Conservation (phyloP, 2,329 filamentous ascomycete genomes). For the Colletotrichum melonis region DNA sequence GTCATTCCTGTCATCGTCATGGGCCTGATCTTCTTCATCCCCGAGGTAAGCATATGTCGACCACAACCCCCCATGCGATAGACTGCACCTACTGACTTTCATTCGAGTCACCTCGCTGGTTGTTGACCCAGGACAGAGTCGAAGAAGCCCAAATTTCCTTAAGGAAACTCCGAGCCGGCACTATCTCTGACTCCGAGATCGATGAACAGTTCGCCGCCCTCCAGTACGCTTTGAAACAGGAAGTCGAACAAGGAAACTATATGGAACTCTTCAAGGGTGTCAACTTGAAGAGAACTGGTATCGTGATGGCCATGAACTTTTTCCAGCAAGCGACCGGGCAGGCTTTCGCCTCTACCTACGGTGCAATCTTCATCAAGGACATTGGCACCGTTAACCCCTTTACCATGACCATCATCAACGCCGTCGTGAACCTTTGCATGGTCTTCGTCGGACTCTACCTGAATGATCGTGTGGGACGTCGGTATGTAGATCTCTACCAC, state of each 20-base stretch:
- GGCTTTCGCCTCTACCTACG: constrained; percentile 37
- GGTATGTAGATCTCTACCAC: constrained; percentile 9
- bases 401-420: constrained; percentile 37
- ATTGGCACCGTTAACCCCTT: constrained; percentile 45
- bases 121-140: constrained; percentile 40
- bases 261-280: constrained; percentile 42
- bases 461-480: constrained; percentile 30
- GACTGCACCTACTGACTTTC: not conserved
- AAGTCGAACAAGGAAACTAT: constrained; percentile 30
- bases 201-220: constrained; percentile 37
- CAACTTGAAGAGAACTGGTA: constrained; percentile 41
- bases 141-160: constrained; percentile 44
- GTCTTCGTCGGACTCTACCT: constrained; percentile 17
- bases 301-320: constrained; percentile 40
- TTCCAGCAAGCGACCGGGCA: constrained; percentile 39
- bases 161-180: constrained; percentile 39
- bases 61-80: not conserved
- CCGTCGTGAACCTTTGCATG: constrained; percentile 18
- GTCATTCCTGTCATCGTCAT: constrained; percentile 46
- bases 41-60: constrained; percentile 37
- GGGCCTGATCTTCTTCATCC: constrained; percentile 42
- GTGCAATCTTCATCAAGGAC: constrained; percentile 43
- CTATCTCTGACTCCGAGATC: constrained; percentile 41
- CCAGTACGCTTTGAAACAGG: constrained; percentile 16
- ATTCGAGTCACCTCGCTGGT: constrained; percentile 43